Base-by-base conservation (phyloP, 345 rosid species). In the Atalantia buxifolia region DNA sequence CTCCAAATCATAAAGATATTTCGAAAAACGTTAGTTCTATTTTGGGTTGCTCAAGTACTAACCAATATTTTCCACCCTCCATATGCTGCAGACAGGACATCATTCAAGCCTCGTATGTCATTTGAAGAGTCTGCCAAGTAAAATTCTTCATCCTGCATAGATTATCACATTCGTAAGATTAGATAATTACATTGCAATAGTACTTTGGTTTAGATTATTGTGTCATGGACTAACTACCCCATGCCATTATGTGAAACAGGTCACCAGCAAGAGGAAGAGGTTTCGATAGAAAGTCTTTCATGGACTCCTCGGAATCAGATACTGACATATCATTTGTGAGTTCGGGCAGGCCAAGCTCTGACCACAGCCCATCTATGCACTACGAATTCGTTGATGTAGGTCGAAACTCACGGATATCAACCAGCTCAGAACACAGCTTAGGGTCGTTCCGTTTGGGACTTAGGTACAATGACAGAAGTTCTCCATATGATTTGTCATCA, bases 291-390 rank as follows among this genome's bases (percentile, higher is more conserved):
- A 88, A 82, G 80, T 74, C 90, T 50, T 84, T 81, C 14, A 75
- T 53, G 10, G 91, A 91, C 68, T 82, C 87, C 35, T 75, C 88
- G 27, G 98, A 93, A 60, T 24, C 90, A 2, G 97, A 90, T 33
- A 81, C 90, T 5, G 97, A 96, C 76, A 89, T 94, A 79, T 89
- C 98, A 60, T 90, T 89, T 78, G 89, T 94, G 81, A 92, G 97
- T 91, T 90, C 97, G 0, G 92, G 88, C 25, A 82, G 98, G 79
- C 91, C 97, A 35, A 96, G 98, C 90, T 85, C 87, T 3, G 92
- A 88, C 18, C 61, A 84, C 57, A 30, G 81, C 60, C 86, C 88
- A 57, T 86, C 92, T 42, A 77, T 79, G 63, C 50, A 86, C 76
- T 85, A 81, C 10, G 97, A 93, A 56, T 86, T 75, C 72, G 77